Conservation (phyloP, 176 grass and related monocot species). For the Hyparrhenia diplandra region DNA sequence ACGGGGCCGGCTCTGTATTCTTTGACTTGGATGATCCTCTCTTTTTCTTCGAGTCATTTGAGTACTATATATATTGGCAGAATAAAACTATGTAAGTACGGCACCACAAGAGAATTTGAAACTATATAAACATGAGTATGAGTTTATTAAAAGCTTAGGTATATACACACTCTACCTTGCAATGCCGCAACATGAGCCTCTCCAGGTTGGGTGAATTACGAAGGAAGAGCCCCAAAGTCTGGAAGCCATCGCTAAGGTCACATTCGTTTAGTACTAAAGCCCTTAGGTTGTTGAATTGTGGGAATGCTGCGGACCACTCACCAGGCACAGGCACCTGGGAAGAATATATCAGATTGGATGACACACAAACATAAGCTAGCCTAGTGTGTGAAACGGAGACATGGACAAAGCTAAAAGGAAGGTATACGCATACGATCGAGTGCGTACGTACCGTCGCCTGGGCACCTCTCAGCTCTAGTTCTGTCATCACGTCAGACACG, state of each 20-base stretch:
- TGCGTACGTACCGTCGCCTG: not conserved
- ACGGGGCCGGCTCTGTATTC: not conserved
- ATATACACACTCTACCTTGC: not conserved
- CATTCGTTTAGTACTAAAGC: not conserved
- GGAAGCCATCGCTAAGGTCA: not conserved
- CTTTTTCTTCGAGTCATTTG: not conserved
- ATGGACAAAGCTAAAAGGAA: no score
- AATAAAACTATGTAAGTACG: not conserved
- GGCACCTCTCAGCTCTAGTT: not conserved
- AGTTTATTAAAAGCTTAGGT: not conserved
- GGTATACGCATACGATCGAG: no score
- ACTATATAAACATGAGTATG: no score
- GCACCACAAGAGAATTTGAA: not conserved
- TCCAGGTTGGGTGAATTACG: not conserved
- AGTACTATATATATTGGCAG: not conserved
- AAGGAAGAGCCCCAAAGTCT: not conserved
- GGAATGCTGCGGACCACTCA: not conserved
- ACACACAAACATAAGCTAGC: not conserved
- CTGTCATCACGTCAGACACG: not conserved
- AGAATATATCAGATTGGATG: not conserved
- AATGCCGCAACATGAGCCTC: not conserved
- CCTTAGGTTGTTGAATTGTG: not conserved
- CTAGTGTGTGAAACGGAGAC: not conserved
- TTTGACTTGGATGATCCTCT: not conserved
- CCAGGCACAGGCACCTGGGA: not conserved